Percentiles rank a stretch among this genome's conserved stretches.
Evolutionary conservation across 176 grass and related monocot genomes (phyloP).

Genomic region (Lolium multiflorum): DNA sequence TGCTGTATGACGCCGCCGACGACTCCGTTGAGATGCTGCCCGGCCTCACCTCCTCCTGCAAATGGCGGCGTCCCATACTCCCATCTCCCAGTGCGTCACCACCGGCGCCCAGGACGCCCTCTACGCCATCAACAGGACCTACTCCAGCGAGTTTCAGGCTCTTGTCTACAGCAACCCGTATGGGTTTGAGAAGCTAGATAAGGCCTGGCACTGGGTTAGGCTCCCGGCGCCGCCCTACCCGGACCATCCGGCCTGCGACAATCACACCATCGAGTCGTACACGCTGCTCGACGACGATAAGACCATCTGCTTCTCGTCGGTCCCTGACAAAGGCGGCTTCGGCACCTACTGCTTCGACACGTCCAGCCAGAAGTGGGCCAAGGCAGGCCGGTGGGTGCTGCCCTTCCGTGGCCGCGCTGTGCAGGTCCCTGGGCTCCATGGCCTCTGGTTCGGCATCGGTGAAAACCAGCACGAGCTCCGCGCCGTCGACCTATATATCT

Average conservation of each 20-base stretch:
- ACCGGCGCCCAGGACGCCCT: background rate
- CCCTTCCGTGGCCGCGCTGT: background rate
- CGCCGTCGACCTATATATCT: background rate
- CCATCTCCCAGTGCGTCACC: background rate
- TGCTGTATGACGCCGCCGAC: background rate
- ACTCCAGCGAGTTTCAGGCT: background rate
- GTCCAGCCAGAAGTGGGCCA: background rate
- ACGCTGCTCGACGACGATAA: background rate
- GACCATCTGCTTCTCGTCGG: background rate
- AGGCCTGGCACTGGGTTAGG: background rate
- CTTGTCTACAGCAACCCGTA: background rate
- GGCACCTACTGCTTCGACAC: conserved; percentile 17
- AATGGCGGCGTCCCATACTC: background rate
- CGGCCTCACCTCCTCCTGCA: background rate
- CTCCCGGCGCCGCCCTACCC: background rate
- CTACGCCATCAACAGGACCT: background rate
- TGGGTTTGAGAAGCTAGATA: background rate
- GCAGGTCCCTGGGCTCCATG: background rate
- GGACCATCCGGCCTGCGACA: background rate
- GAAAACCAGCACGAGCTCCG: background rate
- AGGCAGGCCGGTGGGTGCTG: background rate
- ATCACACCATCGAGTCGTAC: background rate
- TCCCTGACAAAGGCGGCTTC: background rate
- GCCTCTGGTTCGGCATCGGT: background rate
- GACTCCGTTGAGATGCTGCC: conserved; percentile 6